Conservation (phyloP, 768 basidiomycete species). For the Russula brevipes region DNA sequence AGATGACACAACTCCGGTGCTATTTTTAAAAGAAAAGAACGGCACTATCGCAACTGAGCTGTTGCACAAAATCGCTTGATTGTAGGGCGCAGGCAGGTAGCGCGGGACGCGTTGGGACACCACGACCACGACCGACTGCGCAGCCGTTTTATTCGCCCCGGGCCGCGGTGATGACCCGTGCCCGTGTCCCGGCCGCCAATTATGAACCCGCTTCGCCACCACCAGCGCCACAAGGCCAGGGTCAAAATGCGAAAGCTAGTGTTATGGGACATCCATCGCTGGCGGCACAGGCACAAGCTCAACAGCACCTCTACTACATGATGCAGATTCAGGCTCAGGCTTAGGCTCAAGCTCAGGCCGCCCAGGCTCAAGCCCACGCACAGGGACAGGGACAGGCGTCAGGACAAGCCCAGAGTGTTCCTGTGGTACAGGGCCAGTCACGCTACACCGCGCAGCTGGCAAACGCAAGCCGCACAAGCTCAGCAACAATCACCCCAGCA, state of each 20-base stretch:
- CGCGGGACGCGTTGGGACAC: too few species aligned
- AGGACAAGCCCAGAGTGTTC: conserved; percentile 9
- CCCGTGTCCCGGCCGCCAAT: neutral
- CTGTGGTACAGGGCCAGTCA: neutral
- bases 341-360: conserved; percentile 22
- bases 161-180: too few species aligned
- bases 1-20: too few species aligned
- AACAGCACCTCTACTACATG: neutral
- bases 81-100: too few species aligned
- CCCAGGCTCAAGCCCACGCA: conserved; percentile 22
- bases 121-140: too few species aligned
- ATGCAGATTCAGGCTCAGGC: conserved; percentile 19
- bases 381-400: conserved; percentile 18
- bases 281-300: neutral
- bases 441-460: conserved; percentile 14
- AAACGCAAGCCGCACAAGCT: conserved; percentile 21
- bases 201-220: neutral
- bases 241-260: conserved; percentile 12
- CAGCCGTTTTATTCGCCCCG: too few species aligned
- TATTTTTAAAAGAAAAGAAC: too few species aligned
- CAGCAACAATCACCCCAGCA: conserved; percentile 24
- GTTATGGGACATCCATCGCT: neutral
- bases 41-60: too few species aligned
- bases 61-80: too few species aligned
- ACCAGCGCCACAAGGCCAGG: conserved; percentile 8